phyloP scores from a whole-genome alignment of 1,139 yeast species.

The Geotrichum siamense region DNA sequence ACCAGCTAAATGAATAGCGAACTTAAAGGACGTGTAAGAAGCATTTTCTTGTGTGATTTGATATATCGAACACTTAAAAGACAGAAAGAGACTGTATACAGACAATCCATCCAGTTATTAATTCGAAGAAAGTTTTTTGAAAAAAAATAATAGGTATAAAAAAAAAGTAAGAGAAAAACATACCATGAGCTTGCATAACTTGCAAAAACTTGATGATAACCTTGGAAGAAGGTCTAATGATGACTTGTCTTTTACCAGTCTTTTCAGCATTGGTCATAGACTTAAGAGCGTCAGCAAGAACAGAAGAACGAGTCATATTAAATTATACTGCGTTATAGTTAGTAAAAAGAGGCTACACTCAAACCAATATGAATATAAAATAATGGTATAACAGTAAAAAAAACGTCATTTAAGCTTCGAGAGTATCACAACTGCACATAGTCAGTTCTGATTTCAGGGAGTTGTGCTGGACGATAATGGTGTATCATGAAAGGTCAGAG shows the following conservation, averaged over 20 bases:
- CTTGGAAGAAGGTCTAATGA: conserved; percentile 98
- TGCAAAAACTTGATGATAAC: conserved; percentile 94
- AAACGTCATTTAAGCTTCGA: conserved; percentile 8
- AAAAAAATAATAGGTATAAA: not conserved
- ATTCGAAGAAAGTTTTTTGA: conserved; percentile 32
- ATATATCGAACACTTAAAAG: conserved; percentile 95
- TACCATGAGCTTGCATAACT: conserved; percentile 96
- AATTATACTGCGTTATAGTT: conserved; percentile 20
- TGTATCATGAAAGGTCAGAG: conserved; percentile 12
- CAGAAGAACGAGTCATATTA: conserved; percentile 96
- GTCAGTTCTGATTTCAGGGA: conserved; percentile 12
- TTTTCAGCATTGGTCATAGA: conserved; percentile 99
- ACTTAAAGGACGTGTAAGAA: conserved; percentile 65
- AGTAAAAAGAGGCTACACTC: conserved; percentile 5
- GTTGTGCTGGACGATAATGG: conserved; percentile 17
- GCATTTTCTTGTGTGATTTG: conserved; percentile 40
- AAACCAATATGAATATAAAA: not conserved
- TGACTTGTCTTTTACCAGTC: conserved; percentile 98
- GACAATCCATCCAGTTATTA: conserved; percentile 96
- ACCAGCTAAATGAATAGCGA: conserved; percentile 23
- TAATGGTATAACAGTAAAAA: not conserved
- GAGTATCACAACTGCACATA: conserved; percentile 15
- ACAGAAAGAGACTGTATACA: conserved; percentile 86
- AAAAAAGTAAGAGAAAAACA: conserved; percentile 29
- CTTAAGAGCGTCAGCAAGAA: conserved; percentile 97